Conservation (phyloP, 768 basidiomycete species). For the Ramaria rubella region DNA sequence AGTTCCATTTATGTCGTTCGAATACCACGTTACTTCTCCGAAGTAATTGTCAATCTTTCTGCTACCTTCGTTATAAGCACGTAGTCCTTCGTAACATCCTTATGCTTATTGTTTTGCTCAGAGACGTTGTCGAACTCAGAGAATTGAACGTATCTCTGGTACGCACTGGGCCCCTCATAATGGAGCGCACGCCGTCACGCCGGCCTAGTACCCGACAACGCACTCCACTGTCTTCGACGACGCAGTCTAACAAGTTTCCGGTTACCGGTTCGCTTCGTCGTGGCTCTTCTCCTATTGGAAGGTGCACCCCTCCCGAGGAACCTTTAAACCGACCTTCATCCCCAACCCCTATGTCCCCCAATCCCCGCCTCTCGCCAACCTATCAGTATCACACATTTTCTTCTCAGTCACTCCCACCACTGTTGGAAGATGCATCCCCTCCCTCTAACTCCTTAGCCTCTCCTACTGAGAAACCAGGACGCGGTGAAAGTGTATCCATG, state of each 20-base stretch:
- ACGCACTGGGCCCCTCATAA: conserved; percentile 1
- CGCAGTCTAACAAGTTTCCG: neutral
- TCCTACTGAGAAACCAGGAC: neutral
- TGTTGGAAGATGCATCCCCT: conserved; percentile 4
- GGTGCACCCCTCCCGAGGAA: neutral
- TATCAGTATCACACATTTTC: conserved; percentile 1
- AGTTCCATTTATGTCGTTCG: neutral
- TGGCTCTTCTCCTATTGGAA: neutral
- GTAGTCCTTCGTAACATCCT: neutral
- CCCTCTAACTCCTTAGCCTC: neutral
- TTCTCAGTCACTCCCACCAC: neutral
- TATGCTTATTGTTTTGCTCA: neutral
- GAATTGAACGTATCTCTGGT: conserved; percentile 7
- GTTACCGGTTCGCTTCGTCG: neutral
- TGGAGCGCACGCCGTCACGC: conserved; percentile 8
- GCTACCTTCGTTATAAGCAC: neutral
- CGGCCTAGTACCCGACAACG: conserved; percentile 7
- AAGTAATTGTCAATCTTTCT: neutral
- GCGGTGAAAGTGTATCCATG: neutral
- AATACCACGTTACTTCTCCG: neutral
- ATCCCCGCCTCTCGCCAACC: neutral
- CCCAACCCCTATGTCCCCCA: neutral
- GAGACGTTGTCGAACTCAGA: conserved; percentile 10
- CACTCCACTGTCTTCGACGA: neutral
- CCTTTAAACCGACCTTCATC: neutral